A percentile compares a stretch with the other conserved stretches of the same genome.
Conservation (phyloP, 2,329 filamentous ascomycete species). For the Anisogramma anomala region DNA sequence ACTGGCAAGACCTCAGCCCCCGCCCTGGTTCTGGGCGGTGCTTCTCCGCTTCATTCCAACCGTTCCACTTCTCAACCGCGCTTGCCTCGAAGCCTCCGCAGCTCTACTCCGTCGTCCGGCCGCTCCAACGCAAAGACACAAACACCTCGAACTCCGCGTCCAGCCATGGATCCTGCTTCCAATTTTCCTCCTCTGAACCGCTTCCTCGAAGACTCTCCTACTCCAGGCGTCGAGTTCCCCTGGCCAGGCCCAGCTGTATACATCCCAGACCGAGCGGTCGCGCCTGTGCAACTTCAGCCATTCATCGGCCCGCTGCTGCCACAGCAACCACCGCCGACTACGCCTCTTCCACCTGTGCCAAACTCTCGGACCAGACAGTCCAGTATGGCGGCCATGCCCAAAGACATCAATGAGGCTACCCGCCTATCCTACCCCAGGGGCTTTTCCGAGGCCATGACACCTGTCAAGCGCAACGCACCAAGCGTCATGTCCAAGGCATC, state of each 20-base stretch:
- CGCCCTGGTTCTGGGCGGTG: background rate
- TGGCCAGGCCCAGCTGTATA: background rate
- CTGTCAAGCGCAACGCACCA: background rate
- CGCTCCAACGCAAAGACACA: background rate
- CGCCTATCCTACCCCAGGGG: no score
- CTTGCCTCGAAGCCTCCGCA: background rate
- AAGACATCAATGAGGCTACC: background rate
- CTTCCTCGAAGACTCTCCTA: background rate
- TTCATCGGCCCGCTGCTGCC: constrained; percentile 4
- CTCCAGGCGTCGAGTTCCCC: background rate
- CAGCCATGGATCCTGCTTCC: background rate
- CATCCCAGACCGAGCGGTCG: background rate
- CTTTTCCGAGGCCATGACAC: background rate
- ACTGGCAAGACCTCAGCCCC: background rate
- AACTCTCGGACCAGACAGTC: background rate
- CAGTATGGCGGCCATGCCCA: background rate
- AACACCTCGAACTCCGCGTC: background rate
- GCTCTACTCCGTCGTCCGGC: background rate
- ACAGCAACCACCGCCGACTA: constrained; percentile 4
- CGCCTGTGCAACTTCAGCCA: constrained; percentile 1
- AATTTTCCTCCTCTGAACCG: background rate
- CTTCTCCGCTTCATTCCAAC: background rate
- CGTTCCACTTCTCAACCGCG: background rate
- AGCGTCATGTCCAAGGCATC: background rate
- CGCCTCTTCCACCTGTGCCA: constrained; percentile 3